phyloP scores from a whole-genome alignment of 2,329 filamentous ascomycete species.

The Didymella keratinophila region DNA sequence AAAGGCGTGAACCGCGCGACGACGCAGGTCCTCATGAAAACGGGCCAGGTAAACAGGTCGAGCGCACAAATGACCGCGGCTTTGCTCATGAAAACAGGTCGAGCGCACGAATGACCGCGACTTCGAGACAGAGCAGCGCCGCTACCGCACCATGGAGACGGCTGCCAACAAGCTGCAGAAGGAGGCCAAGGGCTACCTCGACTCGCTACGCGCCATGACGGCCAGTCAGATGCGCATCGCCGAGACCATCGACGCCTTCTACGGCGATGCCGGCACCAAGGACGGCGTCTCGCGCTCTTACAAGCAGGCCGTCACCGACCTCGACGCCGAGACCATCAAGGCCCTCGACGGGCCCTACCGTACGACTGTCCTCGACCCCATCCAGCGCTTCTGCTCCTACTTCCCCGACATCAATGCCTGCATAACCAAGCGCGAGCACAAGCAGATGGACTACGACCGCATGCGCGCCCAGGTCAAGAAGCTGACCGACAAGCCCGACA shows the following conservation, averaged over 20 bases:
- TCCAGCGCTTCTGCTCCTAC: conserved; percentile 95
- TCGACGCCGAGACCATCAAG: conserved; percentile 98
- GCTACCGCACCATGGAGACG: conserved; percentile 96
- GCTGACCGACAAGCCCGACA: conserved; percentile 97
- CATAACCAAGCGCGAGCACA: conserved; percentile 99
- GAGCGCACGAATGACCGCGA: conserved; percentile 98
- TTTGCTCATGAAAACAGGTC: too few species aligned
- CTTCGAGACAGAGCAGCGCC: conserved; percentile 96
- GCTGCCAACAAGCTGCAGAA: conserved; percentile 92
- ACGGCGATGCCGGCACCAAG: conserved; percentile 91
- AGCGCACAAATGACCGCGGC: conserved; percentile 97
- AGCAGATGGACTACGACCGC: conserved; percentile 96
- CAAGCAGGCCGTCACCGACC: conserved; percentile 96
- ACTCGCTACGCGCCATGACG: conserved; percentile 97
- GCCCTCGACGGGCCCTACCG: conserved; percentile 95
- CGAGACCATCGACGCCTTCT: conserved; percentile 99
- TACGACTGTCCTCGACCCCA: conserved; percentile 93
- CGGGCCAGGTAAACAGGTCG: conserved; percentile 98
- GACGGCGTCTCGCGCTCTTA: conserved; percentile 97
- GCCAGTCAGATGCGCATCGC: conserved; percentile 99
- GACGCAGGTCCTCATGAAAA: conserved; percentile 99
- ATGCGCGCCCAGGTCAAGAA: conserved; percentile 97
- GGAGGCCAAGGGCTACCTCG: conserved; percentile 96
- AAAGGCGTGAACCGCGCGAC: conserved; percentile 98
- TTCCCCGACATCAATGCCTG: conserved; percentile 99